Base-by-base conservation (phyloP, 2,329 filamentous ascomycete genomes). In the Alternaria consortialis region DNA sequence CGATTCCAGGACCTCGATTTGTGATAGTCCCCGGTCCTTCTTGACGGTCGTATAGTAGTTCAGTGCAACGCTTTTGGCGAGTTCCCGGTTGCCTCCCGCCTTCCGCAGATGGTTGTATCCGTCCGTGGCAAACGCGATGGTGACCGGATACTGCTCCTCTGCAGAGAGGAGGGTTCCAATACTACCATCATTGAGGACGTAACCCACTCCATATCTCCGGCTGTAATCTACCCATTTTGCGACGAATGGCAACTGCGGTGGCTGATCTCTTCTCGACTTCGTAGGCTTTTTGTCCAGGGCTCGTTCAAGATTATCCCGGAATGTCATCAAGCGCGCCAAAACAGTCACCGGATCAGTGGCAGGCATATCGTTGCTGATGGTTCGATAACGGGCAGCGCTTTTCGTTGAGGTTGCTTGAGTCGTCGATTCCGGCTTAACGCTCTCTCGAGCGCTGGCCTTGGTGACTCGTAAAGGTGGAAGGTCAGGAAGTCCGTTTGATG, bases 181-280 rank as follows among this genome's bases (percentile, higher is more conserved):
- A 63, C 89, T 93, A 31, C 92, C 91, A 66, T 94, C 91, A 63
- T 92, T 92, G 55, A 95, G 82, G 59, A 94, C 92, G 72, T 94
- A 95, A 36, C 92, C 92, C 15, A 95, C 84, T 12, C 92, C 92
- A 75, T 93, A 93, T 75, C 93, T 93, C 78, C 93, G 92, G 60
- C 91, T 93, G 77, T 95, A 95, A 75, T 95, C 92, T 7, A 95
- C 92, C 92, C 92, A 95, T 74, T 94, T 93, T 11, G 73, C 88
- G 80, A 73, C 90, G 85, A 74, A 90, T 77, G 63, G 88, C 73
- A 74, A 85, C 81, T 56, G 84, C 77, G 63, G 84, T 79, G 59
- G 84, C 81, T 78, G 87, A 83, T 71, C 88, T 44, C 71, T 70
- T 61, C 70, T 69, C n/a, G 73, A 72, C 46, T 69, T 74, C 12